Conservation (phyloP, 164 flowering plant species). For the Chimonanthus praecox region DNA sequence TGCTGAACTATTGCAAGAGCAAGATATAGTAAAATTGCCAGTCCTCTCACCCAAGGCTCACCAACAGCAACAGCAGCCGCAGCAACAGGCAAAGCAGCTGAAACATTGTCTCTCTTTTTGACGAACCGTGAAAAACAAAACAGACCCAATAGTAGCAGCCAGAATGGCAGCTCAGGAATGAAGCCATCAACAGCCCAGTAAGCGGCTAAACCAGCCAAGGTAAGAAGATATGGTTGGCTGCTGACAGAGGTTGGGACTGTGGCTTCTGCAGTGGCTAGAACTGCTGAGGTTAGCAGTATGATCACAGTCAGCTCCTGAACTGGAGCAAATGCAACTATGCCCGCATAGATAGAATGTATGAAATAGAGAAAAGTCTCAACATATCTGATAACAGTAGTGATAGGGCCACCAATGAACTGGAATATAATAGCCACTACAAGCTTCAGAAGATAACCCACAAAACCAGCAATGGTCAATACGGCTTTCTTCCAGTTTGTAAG, state of each 20-base stretch:
- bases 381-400: conserved; percentile 46
- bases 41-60: conserved; percentile 70
- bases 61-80: conserved; percentile 73
- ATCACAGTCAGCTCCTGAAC: conserved; percentile 52
- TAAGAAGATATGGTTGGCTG: conserved; percentile 56
- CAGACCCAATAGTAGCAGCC: conserved; percentile 54
- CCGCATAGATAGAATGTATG: conserved; percentile 56
- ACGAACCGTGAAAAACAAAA: conserved; percentile 38
- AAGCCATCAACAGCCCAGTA: conserved; percentile 53
- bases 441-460: conserved; percentile 50
- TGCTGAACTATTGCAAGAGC: conserved; percentile 66
- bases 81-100: conserved; percentile 76
- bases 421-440: conserved; percentile 50
- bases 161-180: conserved; percentile 63
- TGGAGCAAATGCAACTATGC: conserved; percentile 71
- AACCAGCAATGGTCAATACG: conserved; percentile 23
- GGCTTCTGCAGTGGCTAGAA: conserved; percentile 71
- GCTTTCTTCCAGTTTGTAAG: conserved; percentile 68
- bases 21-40: conserved; percentile 41
- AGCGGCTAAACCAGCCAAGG: conserved; percentile 64
- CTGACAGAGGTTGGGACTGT: conserved; percentile 48
- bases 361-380: conserved; percentile 51
- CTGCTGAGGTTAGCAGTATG: conserved; percentile 55
- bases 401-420: conserved; percentile 59
- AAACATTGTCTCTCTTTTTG: conserved; percentile 56